phyloP scores from a whole-genome alignment of 371 early-diverging fungal genomes.

The Lichtheimia corymbifera region DNA sequence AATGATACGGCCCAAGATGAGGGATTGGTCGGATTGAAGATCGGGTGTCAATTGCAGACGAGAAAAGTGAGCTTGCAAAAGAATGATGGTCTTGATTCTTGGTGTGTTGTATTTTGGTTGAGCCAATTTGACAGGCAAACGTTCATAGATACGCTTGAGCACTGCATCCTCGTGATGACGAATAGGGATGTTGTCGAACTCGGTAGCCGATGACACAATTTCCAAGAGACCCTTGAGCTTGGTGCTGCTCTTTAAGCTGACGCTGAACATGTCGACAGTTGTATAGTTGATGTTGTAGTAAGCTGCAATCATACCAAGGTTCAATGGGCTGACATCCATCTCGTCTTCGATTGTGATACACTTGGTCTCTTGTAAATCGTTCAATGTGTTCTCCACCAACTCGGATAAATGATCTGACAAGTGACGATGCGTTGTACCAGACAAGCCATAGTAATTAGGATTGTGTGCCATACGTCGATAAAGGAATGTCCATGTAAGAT shows the following conservation, averaged over 20 bases:
- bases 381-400: conserved; percentile 88
- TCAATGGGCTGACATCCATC: conserved; percentile 81
- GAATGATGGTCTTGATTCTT: conserved; percentile 86
- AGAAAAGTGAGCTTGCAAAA: conserved; percentile 94
- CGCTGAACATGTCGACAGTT: conserved; percentile 91
- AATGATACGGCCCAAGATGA: conserved; percentile 70
- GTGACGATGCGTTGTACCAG: conserved; percentile 85
- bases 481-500: conserved; percentile 95
- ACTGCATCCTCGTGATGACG: conserved; percentile 90
- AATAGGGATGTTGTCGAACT: conserved; percentile 89
- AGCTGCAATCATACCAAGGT: conserved; percentile 96
- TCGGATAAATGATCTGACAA: conserved; percentile 93
- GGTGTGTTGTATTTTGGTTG: conserved; percentile 74
- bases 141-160: conserved; percentile 78
- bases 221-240: conserved; percentile 91
- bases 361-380: conserved; percentile 82
- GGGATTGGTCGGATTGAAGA: conserved; percentile 84
- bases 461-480: conserved; percentile 94
- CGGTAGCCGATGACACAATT: conserved; percentile 89
- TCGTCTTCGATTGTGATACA: conserved; percentile 89
- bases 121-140: conserved; percentile 74
- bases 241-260: conserved; percentile 83
- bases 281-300: conserved; percentile 94
- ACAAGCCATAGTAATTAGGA: conserved; percentile 95
- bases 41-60: conserved; percentile 89